These are phyloP conservation scores for Russula emetica DNA, from an alignment of 768 basidiomycete species.

Conservation along the genomic window DNA sequence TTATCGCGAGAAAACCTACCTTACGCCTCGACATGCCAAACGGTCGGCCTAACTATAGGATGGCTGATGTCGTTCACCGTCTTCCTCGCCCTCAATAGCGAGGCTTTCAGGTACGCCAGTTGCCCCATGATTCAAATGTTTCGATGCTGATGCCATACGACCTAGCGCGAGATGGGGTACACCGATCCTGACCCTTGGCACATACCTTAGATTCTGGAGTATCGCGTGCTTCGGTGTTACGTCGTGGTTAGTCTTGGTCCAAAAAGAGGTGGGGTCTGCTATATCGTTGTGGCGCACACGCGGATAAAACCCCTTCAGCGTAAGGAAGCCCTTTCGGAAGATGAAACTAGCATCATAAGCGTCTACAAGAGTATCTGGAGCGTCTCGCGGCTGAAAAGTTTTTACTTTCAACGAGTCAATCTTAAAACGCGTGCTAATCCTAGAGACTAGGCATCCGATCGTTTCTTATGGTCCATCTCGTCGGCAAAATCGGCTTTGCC, in stretches of 20 bases:
- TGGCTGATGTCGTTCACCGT: constrained; percentile 97
- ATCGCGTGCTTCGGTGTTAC: constrained; percentile 80
- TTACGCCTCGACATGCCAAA: constrained; percentile 97
- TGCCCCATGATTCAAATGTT: constrained; percentile 5
- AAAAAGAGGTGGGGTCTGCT: constrained; percentile 69
- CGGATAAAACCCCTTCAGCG: constrained; percentile 45
- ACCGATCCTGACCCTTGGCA: constrained; percentile 63
- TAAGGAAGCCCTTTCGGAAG: constrained; percentile 63
- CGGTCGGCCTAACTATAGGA: constrained; percentile 92
- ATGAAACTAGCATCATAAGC: constrained; percentile 82
- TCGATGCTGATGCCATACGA: neutral
- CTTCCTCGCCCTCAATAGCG: constrained; percentile 93
- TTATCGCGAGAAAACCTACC: constrained; percentile 91
- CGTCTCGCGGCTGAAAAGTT: constrained; percentile 87
- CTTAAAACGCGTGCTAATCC: constrained; percentile 2
- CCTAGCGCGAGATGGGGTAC: constrained; percentile 70
- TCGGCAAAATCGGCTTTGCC: constrained; percentile 91
- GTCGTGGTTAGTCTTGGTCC: constrained; percentile 77
- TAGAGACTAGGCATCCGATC: constrained; percentile 74
- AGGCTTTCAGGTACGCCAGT: constrained; percentile 68
- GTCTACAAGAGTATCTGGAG: constrained; percentile 95
- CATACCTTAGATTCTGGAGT: constrained; percentile 85
- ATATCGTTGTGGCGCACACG: neutral
- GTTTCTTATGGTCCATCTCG: constrained; percentile 79
- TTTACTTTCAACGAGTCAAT: constrained; percentile 31